Conservation (phyloP, 768 basidiomycete species). For the Podaxis sp. region DNA sequence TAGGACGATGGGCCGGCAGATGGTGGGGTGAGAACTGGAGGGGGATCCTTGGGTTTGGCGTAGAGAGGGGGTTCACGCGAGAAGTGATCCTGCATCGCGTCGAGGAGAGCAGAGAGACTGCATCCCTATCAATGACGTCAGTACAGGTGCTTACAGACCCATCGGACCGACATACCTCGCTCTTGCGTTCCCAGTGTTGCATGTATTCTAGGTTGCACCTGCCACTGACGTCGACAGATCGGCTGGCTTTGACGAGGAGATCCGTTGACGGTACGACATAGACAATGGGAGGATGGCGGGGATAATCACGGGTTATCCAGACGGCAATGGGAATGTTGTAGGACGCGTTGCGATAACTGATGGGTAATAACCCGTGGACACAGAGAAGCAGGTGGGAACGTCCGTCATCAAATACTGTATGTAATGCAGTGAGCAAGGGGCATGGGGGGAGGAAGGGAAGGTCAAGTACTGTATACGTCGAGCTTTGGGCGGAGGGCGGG, state of each 20-base stretch:
- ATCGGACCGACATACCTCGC: conserved; percentile 58
- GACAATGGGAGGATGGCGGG: conserved; percentile 74
- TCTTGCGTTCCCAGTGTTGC: conserved; percentile 76
- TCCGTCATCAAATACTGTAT: conserved; percentile 88
- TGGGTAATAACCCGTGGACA: conserved; percentile 88
- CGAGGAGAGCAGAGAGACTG: conserved; percentile 67
- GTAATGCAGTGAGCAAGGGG: conserved; percentile 15
- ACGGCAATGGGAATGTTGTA: conserved; percentile 95
- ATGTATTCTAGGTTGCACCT: conserved; percentile 68
- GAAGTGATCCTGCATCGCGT: conserved; percentile 80
- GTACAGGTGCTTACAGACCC: conserved; percentile 15
- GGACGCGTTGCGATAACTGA: conserved; percentile 65
- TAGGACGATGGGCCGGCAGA: not conserved
- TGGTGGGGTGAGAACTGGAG: not conserved
- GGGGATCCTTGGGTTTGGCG: conserved; percentile 60
- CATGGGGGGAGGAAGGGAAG: not conserved
- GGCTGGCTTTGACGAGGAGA: conserved; percentile 83
- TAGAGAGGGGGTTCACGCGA: conserved; percentile 88
- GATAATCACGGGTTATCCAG: conserved; percentile 88
- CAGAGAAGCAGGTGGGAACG: conserved; percentile 90
- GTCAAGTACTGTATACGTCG: conserved; percentile 69
- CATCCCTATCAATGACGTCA: conserved; percentile 56
- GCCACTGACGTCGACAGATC: conserved; percentile 79
- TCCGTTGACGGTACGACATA: conserved; percentile 92
- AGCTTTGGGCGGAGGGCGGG: conserved; percentile 71